These are phyloP conservation scores for Fusarium citri DNA, from an alignment of 2,329 filamentous ascomycete genomes.

Conservation along the genomic window DNA sequence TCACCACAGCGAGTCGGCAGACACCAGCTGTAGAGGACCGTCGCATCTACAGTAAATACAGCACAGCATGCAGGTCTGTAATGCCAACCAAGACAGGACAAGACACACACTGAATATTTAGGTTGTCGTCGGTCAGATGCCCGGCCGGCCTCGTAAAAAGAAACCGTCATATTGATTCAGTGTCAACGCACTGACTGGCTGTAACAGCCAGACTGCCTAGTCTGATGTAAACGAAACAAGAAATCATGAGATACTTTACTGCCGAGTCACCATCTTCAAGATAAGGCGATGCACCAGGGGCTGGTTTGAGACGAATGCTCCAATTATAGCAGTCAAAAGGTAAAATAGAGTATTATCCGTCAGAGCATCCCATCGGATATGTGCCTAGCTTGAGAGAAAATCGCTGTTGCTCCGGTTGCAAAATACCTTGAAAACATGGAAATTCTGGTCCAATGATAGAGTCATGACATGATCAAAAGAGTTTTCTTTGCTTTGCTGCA, in stretches of 20 bases:
- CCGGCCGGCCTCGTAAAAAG: slow-evolving; percentile 31
- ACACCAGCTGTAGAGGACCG: slow-evolving; percentile 35
- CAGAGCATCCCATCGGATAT: slow-evolving; percentile 5
- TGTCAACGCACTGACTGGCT: slow-evolving; percentile 10
- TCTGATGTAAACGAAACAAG: slow-evolving; percentile 26
- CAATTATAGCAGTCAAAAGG: slow-evolving; percentile 19
- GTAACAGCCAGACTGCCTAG: slow-evolving; percentile 14
- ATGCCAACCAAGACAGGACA: slow-evolving; percentile 30
- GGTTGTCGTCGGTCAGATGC: slow-evolving; percentile 1
- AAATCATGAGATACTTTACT: slow-evolving; percentile 34
- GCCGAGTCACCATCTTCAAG: slow-evolving; percentile 22
- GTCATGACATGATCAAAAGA: slow-evolving; percentile 6
- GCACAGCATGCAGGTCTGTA: slow-evolving; percentile 18
- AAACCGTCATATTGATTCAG: slow-evolving; percentile 29
- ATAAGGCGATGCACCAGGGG: slow-evolving; percentile 11
- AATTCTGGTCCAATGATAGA: slow-evolving; percentile 20
- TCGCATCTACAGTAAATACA: slow-evolving; percentile 6
- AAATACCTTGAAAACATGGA: slow-evolving; percentile 38
- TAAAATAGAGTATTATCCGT: slow-evolving; percentile 3
- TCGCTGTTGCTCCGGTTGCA: slow-evolving; percentile 26
- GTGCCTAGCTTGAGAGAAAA: slow-evolving; percentile 10
- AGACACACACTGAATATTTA: neutral
- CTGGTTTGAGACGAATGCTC: slow-evolving; percentile 17
- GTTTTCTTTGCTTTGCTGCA: neutral
- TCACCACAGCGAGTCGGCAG: slow-evolving; percentile 39